A percentile compares a stretch with the other conserved stretches of the same genome.
These are phyloP conservation scores for Aegilops sharonensis DNA, from an alignment of 176 grass and related monocot species.

Conservation along the genomic window DNA sequence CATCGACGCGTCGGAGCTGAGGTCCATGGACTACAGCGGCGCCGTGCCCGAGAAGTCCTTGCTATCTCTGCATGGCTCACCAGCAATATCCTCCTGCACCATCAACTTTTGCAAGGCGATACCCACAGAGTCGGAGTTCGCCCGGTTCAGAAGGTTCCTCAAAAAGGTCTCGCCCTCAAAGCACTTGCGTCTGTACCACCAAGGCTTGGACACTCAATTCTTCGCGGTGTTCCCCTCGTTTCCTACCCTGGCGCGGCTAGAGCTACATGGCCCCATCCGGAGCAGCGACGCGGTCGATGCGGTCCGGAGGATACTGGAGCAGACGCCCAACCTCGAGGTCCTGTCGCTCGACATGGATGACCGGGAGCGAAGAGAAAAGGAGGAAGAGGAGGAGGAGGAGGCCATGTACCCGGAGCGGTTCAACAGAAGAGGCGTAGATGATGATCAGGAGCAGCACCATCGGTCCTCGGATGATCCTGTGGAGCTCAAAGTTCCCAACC, in stretches of 20 bases:
- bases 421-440: no score
- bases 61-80: background rate
- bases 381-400: no score
- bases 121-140: background rate
- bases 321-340: background rate
- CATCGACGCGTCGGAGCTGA: background rate
- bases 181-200: background rate
- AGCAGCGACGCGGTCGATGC: background rate
- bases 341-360: background rate
- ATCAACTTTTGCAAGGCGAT: background rate
- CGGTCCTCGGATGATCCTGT: background rate
- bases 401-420: no score
- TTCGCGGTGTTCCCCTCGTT: background rate
- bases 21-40: background rate
- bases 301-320: background rate
- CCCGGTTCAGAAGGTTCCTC: background rate
- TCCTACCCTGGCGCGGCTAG: background rate
- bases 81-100: background rate
- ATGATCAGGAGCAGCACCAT: background rate
- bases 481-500: background rate
- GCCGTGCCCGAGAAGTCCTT: background rate
- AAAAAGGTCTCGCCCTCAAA: background rate
- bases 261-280: background rate
- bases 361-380: no score
- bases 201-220: background rate